These are phyloP conservation scores for Exophiala bonariae DNA, from an alignment of 2,329 filamentous ascomycete genomes.

Conservation along the genomic window DNA sequence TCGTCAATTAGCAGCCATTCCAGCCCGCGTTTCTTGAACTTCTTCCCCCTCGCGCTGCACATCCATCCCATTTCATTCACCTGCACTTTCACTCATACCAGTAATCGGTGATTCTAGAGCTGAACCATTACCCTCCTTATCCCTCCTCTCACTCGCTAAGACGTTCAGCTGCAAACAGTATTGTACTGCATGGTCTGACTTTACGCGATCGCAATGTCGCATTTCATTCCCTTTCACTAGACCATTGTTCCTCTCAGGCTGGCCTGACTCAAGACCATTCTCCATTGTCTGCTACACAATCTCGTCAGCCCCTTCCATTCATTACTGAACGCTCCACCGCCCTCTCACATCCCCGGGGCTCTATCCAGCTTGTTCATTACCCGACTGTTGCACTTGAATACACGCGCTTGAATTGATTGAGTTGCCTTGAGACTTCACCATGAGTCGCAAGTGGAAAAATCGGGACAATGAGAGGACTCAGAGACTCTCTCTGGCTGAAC, in stretches of 20 bases:
- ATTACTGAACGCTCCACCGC: constrained; percentile 11
- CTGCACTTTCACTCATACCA: too few relatives aligned
- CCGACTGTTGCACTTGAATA: background rate
- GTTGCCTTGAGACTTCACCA: background rate
- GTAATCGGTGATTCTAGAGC: too few relatives aligned
- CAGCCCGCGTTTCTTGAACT: too few relatives aligned
- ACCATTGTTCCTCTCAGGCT: constrained; percentile 17
- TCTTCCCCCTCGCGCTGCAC: too few relatives aligned
- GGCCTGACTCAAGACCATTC: constrained; percentile 22
- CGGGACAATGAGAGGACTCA: constrained; percentile 47
- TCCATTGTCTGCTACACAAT: constrained; percentile 6
- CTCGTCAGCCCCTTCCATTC: constrained; percentile 21
- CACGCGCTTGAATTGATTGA: too few relatives aligned
- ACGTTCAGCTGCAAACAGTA: too few relatives aligned
- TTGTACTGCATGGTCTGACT: background rate
- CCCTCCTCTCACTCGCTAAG: too few relatives aligned
- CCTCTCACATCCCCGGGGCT: background rate
- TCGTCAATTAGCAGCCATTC: too few relatives aligned
- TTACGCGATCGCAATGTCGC: constrained; percentile 22
- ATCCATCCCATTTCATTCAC: too few relatives aligned
- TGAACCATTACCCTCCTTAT: too few relatives aligned
- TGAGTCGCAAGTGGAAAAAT: constrained; percentile 14
- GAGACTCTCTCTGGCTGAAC: constrained; percentile 78
- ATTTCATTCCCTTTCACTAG: constrained; percentile 15
- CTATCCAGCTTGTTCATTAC: background rate